Percentiles rank a stretch among this genome's conserved stretches.
These are phyloP conservation scores for Mycosphaerella sp. DNA, from an alignment of 2,329 filamentous ascomycete species.

Conservation along the genomic window DNA sequence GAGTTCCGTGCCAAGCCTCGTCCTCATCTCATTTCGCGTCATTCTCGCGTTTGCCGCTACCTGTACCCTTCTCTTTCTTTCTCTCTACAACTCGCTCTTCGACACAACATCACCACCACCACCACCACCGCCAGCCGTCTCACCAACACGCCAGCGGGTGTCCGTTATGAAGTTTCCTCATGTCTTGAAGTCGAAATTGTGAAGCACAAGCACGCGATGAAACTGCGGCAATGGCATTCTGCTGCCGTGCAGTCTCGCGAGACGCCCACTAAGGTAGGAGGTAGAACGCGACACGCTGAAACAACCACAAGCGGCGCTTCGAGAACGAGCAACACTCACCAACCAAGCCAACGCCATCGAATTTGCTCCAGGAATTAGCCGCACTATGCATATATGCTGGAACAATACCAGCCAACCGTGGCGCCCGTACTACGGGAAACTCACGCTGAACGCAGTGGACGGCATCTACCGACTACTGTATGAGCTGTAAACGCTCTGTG, in stretches of 20 bases:
- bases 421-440: neutral
- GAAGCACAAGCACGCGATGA: neutral
- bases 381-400: conserved; percentile 5
- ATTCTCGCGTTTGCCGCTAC: no score
- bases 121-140: no score
- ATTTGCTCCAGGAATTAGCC: conserved; percentile 4
- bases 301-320: conserved; percentile 8
- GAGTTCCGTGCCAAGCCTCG: no score
- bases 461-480: neutral
- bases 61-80: no score
- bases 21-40: no score
- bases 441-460: conserved; percentile 4
- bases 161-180: no score
- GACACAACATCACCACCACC: no score
- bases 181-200: no score
- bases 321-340: conserved; percentile 10
- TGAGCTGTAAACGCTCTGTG: conserved; percentile 11
- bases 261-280: neutral
- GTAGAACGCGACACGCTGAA: conserved; percentile 4
- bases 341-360: conserved; percentile 4
- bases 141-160: no score
- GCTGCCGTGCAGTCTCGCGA: conserved; percentile 1
- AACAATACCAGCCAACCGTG: conserved; percentile 8
- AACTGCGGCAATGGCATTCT: neutral
- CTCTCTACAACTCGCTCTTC: no score